phyloP scores from a whole-genome alignment of 176 grass and related monocot species.

The Eleusine indica region DNA sequence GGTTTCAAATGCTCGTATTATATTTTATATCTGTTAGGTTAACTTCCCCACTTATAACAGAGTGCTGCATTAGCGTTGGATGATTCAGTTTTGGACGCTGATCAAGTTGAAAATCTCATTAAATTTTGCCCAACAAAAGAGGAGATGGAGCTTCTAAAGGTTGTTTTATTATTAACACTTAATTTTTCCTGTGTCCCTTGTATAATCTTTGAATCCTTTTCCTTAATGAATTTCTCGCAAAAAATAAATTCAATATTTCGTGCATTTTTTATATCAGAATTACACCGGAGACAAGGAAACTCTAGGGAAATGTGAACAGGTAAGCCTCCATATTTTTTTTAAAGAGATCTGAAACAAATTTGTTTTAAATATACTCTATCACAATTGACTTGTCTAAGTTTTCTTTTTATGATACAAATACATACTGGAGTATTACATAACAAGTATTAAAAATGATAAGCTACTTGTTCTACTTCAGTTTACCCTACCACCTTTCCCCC shows the following conservation, averaged over 20 bases:
- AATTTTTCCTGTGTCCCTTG: constrained; percentile 16
- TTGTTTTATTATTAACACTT: constrained; percentile 35
- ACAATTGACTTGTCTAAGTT: constrained; percentile 7
- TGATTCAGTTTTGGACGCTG: constrained; percentile 85
- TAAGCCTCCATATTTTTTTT: constrained; percentile 50
- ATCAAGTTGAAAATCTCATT: constrained; percentile 94
- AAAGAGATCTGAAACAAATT: constrained; percentile 3
- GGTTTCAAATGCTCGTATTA: constrained; percentile 16
- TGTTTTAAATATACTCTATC: neutral
- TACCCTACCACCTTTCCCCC: constrained; percentile 15
- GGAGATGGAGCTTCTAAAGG: constrained; percentile 99
- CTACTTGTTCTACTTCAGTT: constrained; percentile 27
- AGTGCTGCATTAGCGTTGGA: constrained; percentile 87
- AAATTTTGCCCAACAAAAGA: constrained; percentile 99
- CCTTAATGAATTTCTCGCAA: constrained; percentile 41
- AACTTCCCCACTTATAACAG: constrained; percentile 48
- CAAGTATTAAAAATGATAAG: constrained; percentile 8
- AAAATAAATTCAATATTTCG: constrained; percentile 50
- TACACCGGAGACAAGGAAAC: constrained; percentile 74
- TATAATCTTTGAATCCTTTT: constrained; percentile 37
- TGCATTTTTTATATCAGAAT: constrained; percentile 51
- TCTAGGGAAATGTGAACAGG: constrained; percentile 98
- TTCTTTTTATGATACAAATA: constrained; percentile 1
- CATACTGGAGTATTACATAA: constrained; percentile 24
- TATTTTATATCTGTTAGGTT: constrained; percentile 26